These are phyloP conservation scores for Rhodotorula sp. DNA, from an alignment of 1,284 basidiomycete species.

Conservation along the genomic window DNA sequence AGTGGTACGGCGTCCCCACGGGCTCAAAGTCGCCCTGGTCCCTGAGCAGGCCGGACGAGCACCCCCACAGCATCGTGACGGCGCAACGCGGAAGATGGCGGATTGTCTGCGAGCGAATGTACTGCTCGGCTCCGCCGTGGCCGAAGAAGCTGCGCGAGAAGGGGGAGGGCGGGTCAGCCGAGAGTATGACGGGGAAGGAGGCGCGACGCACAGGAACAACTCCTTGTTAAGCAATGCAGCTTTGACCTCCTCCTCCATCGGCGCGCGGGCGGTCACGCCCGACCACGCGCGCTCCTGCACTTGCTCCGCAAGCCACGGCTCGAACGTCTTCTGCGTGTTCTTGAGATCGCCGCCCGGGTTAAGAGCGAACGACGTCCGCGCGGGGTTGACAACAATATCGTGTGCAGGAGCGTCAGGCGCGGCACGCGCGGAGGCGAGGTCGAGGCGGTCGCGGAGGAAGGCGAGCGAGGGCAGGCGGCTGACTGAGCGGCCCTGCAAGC, in stretches of 20 bases:
- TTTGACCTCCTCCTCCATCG: conserved; percentile 78
- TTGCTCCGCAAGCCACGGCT: conserved; percentile 72
- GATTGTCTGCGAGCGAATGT: conserved; percentile 81
- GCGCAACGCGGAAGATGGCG: conserved; percentile 79
- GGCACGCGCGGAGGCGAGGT: conserved; percentile 54
- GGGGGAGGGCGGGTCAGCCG: not conserved
- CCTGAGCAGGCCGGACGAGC: conserved; percentile 83
- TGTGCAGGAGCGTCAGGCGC: conserved; percentile 12
- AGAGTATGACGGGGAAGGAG: not conserved
- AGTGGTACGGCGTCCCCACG: conserved; percentile 86
- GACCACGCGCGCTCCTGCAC: conserved; percentile 67
- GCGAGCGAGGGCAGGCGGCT: conserved; percentile 86
- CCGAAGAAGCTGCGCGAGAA: conserved; percentile 79
- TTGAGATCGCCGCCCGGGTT: conserved; percentile 90
- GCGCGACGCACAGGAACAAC: conserved; percentile 74
- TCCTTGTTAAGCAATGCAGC: conserved; percentile 71
- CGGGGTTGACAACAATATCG: conserved; percentile 64
- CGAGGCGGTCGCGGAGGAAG: conserved; percentile 80
- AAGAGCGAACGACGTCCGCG: conserved; percentile 77
- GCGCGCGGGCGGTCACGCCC: conserved; percentile 72
- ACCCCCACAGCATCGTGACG: conserved; percentile 97
- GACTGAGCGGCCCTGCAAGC: conserved; percentile 77
- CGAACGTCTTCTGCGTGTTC: conserved; percentile 80
- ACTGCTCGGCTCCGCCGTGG: conserved; percentile 94
- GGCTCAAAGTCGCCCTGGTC: conserved; percentile 94